Conservation (phyloP, 306 rosid species). For the Pterocarpus santalinus region DNA sequence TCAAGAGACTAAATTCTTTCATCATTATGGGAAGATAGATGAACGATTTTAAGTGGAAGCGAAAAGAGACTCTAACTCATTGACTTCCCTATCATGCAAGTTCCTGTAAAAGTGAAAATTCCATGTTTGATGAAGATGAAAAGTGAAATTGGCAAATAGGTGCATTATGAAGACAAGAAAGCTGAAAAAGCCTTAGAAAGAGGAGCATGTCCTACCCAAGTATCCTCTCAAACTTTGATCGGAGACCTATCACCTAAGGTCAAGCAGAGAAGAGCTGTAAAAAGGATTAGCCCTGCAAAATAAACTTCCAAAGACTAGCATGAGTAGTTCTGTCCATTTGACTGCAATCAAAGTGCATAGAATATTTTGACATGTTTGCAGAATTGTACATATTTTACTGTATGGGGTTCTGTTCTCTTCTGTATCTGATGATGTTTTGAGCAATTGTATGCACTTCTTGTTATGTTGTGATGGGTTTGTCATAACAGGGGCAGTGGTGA, state of each 20-base stretch:
- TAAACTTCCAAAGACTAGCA: background rate
- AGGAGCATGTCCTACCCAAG: background rate
- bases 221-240: background rate
- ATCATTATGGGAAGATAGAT: background rate
- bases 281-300: background rate
- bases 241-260: background rate
- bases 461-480: constrained; percentile 40
- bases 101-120: background rate
- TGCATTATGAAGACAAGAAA: background rate
- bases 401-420: constrained; percentile 26
- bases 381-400: background rate
- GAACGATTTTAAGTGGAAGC: background rate
- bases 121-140: background rate
- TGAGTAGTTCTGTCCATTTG: background rate
- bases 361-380: constrained; percentile 1
- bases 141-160: background rate
- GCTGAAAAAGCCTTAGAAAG: background rate
- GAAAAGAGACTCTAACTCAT: background rate
- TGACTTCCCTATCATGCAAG: background rate
- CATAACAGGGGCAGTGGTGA: constrained; percentile 86
- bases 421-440: constrained; percentile 36
- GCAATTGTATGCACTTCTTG: constrained; percentile 37
- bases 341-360: constrained; percentile 7
- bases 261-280: background rate
- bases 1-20: background rate